Percentiles rank a stretch among this genome's conserved stretches.
Conservation (phyloP, 768 basidiomycete genomes). For the Suillus fuscotomentosus region DNA sequence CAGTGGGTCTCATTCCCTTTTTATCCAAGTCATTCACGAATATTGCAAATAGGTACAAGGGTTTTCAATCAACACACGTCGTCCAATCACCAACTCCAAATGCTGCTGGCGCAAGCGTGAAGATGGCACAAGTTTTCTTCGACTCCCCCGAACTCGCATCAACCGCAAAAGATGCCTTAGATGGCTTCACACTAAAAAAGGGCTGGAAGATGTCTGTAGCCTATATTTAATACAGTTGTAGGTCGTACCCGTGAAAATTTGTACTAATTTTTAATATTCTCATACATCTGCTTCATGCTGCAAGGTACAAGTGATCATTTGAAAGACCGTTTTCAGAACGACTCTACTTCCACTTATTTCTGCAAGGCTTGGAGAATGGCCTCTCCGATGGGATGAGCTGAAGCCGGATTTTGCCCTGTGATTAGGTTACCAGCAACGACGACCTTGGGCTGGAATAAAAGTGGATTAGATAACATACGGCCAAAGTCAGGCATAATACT, state of each 20-base stretch:
- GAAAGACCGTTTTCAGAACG: neutral
- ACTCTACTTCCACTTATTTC: constrained; percentile 4
- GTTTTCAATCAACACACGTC: constrained; percentile 72
- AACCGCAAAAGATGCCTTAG: constrained; percentile 76
- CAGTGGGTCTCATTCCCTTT: constrained; percentile 58
- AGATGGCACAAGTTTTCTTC: constrained; percentile 80
- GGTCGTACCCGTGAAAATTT: constrained; percentile 10
- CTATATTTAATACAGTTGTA: constrained; percentile 44
- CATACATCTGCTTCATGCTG: neutral
- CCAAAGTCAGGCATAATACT: constrained; percentile 23
- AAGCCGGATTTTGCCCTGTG: constrained; percentile 77
- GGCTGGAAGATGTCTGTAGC: constrained; percentile 81
- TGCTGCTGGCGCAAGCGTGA: constrained; percentile 62
- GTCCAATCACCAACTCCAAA: constrained; percentile 68
- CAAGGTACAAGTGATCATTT: neutral
- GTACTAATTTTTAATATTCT: constrained; percentile 7
- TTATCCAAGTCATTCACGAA: neutral
- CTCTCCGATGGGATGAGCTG: constrained; percentile 54
- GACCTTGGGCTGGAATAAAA: constrained; percentile 36
- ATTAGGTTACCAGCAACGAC: constrained; percentile 57
- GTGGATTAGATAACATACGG: neutral
- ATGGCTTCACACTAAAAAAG: constrained; percentile 86
- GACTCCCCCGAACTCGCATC: constrained; percentile 73
- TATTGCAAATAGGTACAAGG: constrained; percentile 63
- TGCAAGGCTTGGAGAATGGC: constrained; percentile 53